A percentile compares a stretch with the other conserved stretches of the same genome.
Conservation (phyloP, 148 eudicot genomes). For the Heliamphora exappendiculata region DNA sequence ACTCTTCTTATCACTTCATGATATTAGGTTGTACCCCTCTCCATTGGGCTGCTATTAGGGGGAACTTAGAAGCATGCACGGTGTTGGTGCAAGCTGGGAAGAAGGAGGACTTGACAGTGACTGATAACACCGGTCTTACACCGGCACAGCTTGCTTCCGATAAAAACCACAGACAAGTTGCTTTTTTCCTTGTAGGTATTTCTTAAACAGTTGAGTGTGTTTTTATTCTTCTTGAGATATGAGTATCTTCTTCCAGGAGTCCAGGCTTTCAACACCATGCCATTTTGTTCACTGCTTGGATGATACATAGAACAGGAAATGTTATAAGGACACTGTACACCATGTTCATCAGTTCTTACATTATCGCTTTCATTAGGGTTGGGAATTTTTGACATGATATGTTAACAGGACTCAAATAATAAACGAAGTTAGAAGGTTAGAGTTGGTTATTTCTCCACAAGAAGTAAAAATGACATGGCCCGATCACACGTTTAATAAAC, state of each 20-base stretch:
- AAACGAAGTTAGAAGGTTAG: no score
- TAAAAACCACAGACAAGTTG: constrained; percentile 98
- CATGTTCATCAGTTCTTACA: no score
- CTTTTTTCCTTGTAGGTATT: constrained; percentile 97
- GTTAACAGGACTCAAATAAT: no score
- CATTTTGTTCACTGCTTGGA: constrained; percentile 1
- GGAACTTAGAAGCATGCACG: constrained; percentile 97
- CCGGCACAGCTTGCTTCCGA: constrained; percentile 98
- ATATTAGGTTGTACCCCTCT: constrained; percentile 91
- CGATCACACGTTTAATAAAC: no score
- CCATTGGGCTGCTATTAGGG: constrained; percentile 99
- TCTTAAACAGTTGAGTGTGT: constrained; percentile 8
- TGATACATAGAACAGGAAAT: neutral
- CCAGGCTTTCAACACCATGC: neutral
- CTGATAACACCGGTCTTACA: constrained; percentile 90
- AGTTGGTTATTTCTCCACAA: no score
- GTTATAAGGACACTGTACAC: neutral
- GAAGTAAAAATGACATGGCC: no score
- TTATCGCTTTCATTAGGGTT: no score
- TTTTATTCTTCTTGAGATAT: constrained; percentile 7
- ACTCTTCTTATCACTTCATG: constrained; percentile 2
- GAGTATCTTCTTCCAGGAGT: neutral
- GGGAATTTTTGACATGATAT: no score
- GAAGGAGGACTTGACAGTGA: constrained; percentile 78
- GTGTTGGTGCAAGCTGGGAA: constrained; percentile 97